Evolutionary conservation across 441 rosid genomes (phyloP), one percentile per base, ranked within the genome.

Genomic region (Adansonia rubrostipa): DNA sequence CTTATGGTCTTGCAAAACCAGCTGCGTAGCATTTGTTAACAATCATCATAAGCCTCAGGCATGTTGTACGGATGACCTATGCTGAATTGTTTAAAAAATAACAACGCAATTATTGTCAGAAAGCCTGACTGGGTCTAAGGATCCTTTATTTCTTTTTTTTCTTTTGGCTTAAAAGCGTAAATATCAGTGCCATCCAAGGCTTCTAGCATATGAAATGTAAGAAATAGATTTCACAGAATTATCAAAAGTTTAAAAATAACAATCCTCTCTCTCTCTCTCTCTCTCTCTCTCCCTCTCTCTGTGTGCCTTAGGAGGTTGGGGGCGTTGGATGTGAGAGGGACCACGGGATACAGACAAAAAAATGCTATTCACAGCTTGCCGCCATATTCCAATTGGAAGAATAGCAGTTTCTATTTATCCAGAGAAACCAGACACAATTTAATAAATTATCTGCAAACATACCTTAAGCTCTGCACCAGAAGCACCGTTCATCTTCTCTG

Each of bases 381-480:
- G 14, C 45, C 57, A 62, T 61, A 24, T 10, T 61, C 15, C 8
- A 64, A 7, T 28, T 28, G 33, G 33, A 28, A 28, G 33, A 28
- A 28, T 28, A 28, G 33, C 33, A 28, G 33, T 28, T 28, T 28
- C 33, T 28, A 28, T 28, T 28, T 2, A 28, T 28, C 33, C 33
- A 28, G 33, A 40, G 19, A 28, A 69, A 48, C 36, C n/a, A 47
- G 5, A 20, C 17, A 45, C 71, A 45, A 15, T 33, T 63, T 48
- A 47, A 69, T 47, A 20, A 6, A 69, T 13, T 48, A 69, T 13
- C 10, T 48, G 73, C 19, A 11, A 14, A 20, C 73, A 48, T 69
- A 69, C 73, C 73, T 69, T 69, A 22, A 69, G 73, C 44, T 69
- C 73, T 48, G 73, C 58, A 69, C 73, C 73, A 69, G 73, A 69